A percentile compares a stretch with the other conserved stretches of the same genome.
phyloP scores from a whole-genome alignment of 108 stramenopile genomes.

The Parietichytrium sp. region DNA sequence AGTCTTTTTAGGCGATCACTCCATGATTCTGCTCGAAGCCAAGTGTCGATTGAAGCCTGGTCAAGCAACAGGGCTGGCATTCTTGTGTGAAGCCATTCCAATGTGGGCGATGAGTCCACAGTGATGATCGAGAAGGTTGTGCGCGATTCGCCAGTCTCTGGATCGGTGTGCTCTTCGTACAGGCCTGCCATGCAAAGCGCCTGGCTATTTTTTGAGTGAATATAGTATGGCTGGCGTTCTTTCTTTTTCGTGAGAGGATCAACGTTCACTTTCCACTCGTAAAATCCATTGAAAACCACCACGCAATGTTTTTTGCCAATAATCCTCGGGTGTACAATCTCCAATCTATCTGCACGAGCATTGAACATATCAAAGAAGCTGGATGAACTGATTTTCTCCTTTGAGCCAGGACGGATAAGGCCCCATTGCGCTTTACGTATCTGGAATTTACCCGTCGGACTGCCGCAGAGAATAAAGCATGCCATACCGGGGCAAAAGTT shows the following conservation, averaged over 20 bases:
- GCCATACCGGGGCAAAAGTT: conserved; percentile 14
- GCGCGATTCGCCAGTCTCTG: background rate
- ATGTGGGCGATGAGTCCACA: background rate
- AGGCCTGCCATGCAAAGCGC: conserved; percentile 31
- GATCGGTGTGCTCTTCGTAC: background rate
- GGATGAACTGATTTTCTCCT: background rate
- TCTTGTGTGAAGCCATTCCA: background rate
- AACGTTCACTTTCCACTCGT: conserved; percentile 16
- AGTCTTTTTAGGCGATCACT: background rate
- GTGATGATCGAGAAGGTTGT: conserved; percentile 12
- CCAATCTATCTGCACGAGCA: background rate
- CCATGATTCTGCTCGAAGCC: background rate
- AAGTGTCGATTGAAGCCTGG: background rate
- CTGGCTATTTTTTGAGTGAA: background rate
- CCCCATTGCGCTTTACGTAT: conserved; percentile 37
- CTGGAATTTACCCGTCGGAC: background rate
- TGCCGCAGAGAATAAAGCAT: background rate
- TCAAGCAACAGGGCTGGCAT: conserved; percentile 5
- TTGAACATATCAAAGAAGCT: conserved; percentile 13
- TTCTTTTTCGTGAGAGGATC: conserved; percentile 5
- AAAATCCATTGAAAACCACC: conserved; percentile 30
- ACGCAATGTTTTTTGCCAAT: background rate
- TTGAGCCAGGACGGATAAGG: background rate
- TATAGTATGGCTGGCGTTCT: conserved; percentile 6
- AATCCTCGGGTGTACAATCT: background rate